Evolutionary conservation across 176 grass and related monocot genomes (phyloP).

Genomic region (Elaeis guineensis): DNA sequence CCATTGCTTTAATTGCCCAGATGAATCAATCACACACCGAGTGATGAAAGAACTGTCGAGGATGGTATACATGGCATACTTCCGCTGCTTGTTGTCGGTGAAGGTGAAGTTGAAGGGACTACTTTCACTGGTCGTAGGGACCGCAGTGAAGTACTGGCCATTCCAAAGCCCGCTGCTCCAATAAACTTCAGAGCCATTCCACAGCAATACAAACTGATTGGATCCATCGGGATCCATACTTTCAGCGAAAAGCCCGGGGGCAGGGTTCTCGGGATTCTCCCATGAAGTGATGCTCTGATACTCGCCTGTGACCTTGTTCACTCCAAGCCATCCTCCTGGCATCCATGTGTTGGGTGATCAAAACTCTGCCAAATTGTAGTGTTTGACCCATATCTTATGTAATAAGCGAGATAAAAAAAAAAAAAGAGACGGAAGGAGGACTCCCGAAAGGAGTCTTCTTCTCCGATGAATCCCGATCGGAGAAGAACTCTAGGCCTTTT

Average conservation of each 20-base stretch:
- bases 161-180: conserved; percentile 29
- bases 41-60: too few species aligned
- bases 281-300: conserved; percentile 36
- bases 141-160: conserved; percentile 22
- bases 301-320: conserved; percentile 37
- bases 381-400: too few species aligned
- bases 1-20: conserved; percentile 26
- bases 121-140: conserved; percentile 8
- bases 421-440: too few species aligned
- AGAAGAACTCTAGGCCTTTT: too few species aligned
- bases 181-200: conserved; percentile 6
- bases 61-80: too few species aligned
- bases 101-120: too few species aligned
- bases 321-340: conserved; percentile 34
- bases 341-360: conserved; percentile 38
- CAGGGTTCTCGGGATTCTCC: conserved; percentile 31
- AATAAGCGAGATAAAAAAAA: too few species aligned
- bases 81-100: too few species aligned
- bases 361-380: too few species aligned
- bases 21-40: conserved; percentile 27
- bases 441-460: too few species aligned
- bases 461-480: too few species aligned
- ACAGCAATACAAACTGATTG: conserved; percentile 11
- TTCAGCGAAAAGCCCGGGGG: conserved; percentile 20
- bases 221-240: conserved; percentile 33